Evolutionary conservation across 2,329 filamentous ascomycete species (phyloP).

Genomic region (Leptographium radiaticola): DNA sequence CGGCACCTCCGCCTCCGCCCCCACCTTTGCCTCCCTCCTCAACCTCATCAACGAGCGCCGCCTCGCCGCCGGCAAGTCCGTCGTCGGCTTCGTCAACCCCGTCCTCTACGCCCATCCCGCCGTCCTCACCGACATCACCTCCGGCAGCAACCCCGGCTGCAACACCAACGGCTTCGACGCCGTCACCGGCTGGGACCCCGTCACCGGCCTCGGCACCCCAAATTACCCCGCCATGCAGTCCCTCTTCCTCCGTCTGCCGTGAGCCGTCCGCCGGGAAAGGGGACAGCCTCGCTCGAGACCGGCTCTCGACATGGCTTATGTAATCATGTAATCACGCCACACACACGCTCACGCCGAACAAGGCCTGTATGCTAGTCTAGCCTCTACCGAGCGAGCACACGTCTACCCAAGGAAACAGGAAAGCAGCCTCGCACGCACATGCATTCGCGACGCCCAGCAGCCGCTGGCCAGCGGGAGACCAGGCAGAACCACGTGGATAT

Average conservation of each 20-base stretch:
- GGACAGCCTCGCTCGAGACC: no score
- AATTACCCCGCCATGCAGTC: conserved; percentile 19
- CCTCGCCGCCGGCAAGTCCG: conserved; percentile 30
- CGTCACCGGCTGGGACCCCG: conserved; percentile 15
- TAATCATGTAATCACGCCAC: no score
- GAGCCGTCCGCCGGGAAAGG: no score
- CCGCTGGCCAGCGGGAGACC: no score
- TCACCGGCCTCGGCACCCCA: conserved; percentile 16
- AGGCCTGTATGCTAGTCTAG: no score
- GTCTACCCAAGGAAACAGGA: no score
- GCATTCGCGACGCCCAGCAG: no score
- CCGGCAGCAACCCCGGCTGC: conserved; percentile 19
- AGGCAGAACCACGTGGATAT: no score
- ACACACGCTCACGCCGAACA: no score
- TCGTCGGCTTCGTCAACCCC: conserved; percentile 24
- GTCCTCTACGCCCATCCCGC: conserved; percentile 17
- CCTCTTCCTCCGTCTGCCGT: conserved; percentile 15
- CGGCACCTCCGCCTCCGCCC: conserved; percentile 38
- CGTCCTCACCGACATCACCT: conserved; percentile 17
- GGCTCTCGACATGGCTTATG: no score
- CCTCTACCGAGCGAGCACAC: no score
- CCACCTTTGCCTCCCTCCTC: conserved; percentile 44
- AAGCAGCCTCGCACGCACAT: no score
- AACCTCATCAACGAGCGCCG: conserved; percentile 50
- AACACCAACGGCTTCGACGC: conserved; percentile 19